Evolutionary conservation across 1,284 basidiomycete genomes (phyloP).

Genomic region (Rhodotorula sp.): DNA sequence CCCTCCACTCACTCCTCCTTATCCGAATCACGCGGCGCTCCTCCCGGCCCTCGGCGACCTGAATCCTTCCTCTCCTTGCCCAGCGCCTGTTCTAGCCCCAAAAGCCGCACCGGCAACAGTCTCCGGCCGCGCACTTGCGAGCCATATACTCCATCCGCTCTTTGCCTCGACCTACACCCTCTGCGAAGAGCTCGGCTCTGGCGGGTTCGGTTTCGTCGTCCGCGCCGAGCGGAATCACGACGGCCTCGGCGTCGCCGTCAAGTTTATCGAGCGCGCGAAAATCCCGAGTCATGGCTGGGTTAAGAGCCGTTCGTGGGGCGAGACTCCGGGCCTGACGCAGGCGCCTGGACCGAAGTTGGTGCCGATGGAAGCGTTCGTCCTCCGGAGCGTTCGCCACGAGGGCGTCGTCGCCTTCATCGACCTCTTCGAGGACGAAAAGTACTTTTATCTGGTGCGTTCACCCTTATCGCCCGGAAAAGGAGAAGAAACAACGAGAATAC

Average conservation of each 20-base stretch:
- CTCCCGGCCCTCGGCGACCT: conserved; percentile 1
- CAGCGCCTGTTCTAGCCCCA: background rate
- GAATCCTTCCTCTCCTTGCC: conserved; percentile 6
- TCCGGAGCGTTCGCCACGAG: conserved; percentile 71
- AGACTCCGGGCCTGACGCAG: conserved; percentile 28
- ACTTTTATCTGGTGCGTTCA: conserved; percentile 75
- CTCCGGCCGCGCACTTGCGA: conserved; percentile 14
- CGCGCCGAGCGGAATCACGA: conserved; percentile 47
- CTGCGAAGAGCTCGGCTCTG: conserved; percentile 71
- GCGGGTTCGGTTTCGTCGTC: conserved; percentile 86
- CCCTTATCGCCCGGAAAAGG: background rate
- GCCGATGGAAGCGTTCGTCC: conserved; percentile 76
- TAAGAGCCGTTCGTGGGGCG: conserved; percentile 32
- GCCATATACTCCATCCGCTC: conserved; percentile 56
- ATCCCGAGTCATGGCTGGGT: conserved; percentile 36
- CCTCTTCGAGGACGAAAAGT: conserved; percentile 75
- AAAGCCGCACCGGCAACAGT: conserved; percentile 13
- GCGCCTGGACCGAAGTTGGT: conserved; percentile 51
- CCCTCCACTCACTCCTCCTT: conserved; percentile 36
- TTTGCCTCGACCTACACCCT: conserved; percentile 70
- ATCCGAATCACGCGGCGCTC: background rate
- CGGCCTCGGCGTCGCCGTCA: conserved; percentile 78
- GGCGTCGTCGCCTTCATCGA: conserved; percentile 80
- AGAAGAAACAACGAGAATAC: background rate
- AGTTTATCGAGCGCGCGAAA: conserved; percentile 75